Evolutionary conservation across 495 filamentous ascomycete genomes (phyloP).

Genomic region (Acidomyces sp.): DNA sequence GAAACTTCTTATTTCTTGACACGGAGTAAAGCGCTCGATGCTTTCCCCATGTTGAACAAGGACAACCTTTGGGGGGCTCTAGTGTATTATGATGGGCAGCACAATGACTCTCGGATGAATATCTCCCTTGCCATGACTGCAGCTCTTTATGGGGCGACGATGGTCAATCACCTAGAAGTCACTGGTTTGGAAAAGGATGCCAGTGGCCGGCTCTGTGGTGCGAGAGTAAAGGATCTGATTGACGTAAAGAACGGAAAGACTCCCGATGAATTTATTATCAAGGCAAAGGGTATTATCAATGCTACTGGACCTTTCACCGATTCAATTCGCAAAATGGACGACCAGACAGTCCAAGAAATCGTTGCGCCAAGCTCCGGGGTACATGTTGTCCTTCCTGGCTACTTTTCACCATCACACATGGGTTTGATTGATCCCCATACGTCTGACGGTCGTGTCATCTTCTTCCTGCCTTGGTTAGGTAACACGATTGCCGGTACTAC

Average conservation of each 20-base stretch:
- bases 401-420: conserved; percentile 91
- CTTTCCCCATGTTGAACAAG: conserved; percentile 93
- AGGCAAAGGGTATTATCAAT: conserved; percentile 83
- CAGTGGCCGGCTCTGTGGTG: conserved; percentile 66
- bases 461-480: conserved; percentile 98
- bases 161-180: conserved; percentile 89
- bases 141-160: conserved; percentile 80
- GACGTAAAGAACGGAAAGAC: conserved; percentile 42
- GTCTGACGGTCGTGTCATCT: conserved; percentile 92
- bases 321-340: conserved; percentile 82
- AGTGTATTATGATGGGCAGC: conserved; percentile 96
- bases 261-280: conserved; percentile 54
- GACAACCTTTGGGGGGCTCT: conserved; percentile 76
- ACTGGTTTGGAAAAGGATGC: conserved; percentile 69
- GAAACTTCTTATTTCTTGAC: conserved; percentile 96
- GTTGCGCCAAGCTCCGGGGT: conserved; percentile 90
- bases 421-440: conserved; percentile 90
- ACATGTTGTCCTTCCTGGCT: conserved; percentile 88
- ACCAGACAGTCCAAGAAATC: conserved; percentile 61
- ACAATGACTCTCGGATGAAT: conserved; percentile 99
- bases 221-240: conserved; percentile 62
- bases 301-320: conserved; percentile 95
- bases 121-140: conserved; percentile 92
- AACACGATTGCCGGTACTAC: conserved; percentile 98
- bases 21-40: conserved; percentile 83